Percentiles rank a stretch among this genome's conserved stretches.
Evolutionary conservation across 208 protist species (phyloP).

Genomic region (Trypanosoma brucei): DNA sequence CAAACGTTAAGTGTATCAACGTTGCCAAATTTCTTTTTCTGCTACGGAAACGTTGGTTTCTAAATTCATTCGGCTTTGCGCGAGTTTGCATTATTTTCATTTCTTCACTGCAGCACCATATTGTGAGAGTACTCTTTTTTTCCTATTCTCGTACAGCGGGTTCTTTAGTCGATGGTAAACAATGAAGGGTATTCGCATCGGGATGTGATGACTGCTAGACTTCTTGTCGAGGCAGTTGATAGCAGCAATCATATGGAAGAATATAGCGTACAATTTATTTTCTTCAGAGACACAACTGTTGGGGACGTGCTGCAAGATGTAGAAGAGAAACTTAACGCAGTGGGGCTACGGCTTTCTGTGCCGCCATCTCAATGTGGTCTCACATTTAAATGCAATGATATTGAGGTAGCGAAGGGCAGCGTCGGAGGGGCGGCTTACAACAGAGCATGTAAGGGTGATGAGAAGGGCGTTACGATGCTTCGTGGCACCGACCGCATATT

Average conservation of each 20-base stretch:
- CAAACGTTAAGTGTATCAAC: neutral
- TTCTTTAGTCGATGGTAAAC: neutral
- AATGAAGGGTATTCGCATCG: neutral
- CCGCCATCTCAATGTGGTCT: slow-evolving; percentile 22
- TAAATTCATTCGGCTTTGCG: neutral
- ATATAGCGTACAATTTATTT: slow-evolving; percentile 31
- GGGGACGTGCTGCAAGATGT: slow-evolving; percentile 27
- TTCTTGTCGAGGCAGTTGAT: slow-evolving; percentile 20
- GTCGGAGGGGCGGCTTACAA: neutral
- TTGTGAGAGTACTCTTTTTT: too few species aligned
- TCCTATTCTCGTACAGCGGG: too few species aligned
- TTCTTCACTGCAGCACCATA: neutral
- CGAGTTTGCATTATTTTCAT: neutral
- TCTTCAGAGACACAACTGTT: slow-evolving; percentile 23
- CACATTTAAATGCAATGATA: slow-evolving; percentile 2
- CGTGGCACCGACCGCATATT: slow-evolving; percentile 18
- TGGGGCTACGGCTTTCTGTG: slow-evolving; percentile 22
- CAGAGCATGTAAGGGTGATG: slow-evolving; percentile 1
- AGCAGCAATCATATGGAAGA: slow-evolving; percentile 12
- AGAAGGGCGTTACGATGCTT: slow-evolving; percentile 6
- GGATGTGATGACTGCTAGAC: slow-evolving; percentile 13
- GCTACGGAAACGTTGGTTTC: neutral
- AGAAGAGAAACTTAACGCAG: slow-evolving; percentile 20
- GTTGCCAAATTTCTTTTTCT: neutral
- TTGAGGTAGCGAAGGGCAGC: neutral